Evolutionary conservation across 2,329 filamentous ascomycete species (phyloP).

Genomic region (Microsporum ferrugineum): DNA sequence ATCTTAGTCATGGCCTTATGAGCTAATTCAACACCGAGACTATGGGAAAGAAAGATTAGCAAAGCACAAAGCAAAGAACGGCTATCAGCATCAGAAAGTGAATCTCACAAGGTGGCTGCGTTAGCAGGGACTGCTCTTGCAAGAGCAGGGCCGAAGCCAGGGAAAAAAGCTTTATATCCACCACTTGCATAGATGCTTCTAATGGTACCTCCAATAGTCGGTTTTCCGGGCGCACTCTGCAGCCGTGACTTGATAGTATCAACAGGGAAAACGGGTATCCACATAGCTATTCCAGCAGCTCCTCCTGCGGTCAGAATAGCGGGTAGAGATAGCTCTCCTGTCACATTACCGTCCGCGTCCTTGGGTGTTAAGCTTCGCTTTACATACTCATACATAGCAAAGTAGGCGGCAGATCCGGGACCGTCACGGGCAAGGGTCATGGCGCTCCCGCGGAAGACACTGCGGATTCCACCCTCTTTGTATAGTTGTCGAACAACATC

Average conservation of each 20-base stretch:
- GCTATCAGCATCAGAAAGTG: not conserved
- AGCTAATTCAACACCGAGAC: constrained; percentile 40
- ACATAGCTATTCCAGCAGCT: constrained; percentile 92
- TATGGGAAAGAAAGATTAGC: constrained; percentile 12
- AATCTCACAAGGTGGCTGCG: constrained; percentile 68
- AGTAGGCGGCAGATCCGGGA: constrained; percentile 87
- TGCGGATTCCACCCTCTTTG: constrained; percentile 75
- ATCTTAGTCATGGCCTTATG: constrained; percentile 41
- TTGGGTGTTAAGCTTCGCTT: constrained; percentile 78
- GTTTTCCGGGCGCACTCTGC: constrained; percentile 79
- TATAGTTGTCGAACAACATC: constrained; percentile 94
- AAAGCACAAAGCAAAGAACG: not conserved
- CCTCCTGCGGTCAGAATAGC: constrained; percentile 82
- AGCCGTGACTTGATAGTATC: constrained; percentile 92
- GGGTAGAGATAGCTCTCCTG: constrained; percentile 64
- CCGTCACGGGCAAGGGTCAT: constrained; percentile 92
- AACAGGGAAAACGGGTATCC: constrained; percentile 96
- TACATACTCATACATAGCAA: constrained; percentile 92
- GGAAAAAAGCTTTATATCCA: constrained; percentile 88
- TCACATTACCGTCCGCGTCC: constrained; percentile 61
- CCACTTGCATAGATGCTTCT: constrained; percentile 71
- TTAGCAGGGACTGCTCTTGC: constrained; percentile 91
- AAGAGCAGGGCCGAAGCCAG: constrained; percentile 84
- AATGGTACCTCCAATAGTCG: constrained; percentile 69
- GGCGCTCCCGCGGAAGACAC: constrained; percentile 79